Evolutionary conservation across 805 yeast species (phyloP), one percentile per base, ranked within the genome.

Genomic region (Candida sphagnicola): DNA sequence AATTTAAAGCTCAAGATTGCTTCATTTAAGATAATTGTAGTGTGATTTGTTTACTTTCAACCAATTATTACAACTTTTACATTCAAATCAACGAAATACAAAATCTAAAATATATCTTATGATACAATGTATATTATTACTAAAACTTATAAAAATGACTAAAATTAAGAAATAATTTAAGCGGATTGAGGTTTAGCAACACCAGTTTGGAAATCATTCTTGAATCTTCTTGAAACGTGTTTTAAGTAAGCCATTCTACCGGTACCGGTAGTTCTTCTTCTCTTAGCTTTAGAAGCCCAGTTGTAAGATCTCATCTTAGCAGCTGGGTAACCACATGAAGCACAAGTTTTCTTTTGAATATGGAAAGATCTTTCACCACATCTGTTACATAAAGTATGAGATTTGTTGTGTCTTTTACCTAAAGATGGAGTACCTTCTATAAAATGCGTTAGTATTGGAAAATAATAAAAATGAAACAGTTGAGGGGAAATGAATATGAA

Each of bases 371-470:
- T 95, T 70, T 80, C 77, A 68, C 98, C 98, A 81, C 99, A 93
- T 85, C 95, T 85, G 81, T 85, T 88, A 83, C 99, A 93, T 75
- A 90, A 80, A 71, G 95, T 85, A 88, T 93, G 99, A 71, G 98
- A 85, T 80, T 93, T 93, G 91, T 86, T 90, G 87, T 93, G 97
- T 77, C 93, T 89, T 81, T 91, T 91, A 83, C 99, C 99, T 82
- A 88, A 84, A 74, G 97, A 88, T 78, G 98, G 96, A 75, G 99
- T 91, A 87, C 99, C 99, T 89, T 91, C 95, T 67, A 45, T 48
- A 33, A 37, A 37, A 34, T 44, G 45, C 38, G 55, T 50, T 50
- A 50, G 55, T 50, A 50, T 30, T 28, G 8, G 25, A 21, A 26
- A 8, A 10, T 21, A 21, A 21, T 21, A 6, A 6, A 10, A 21